Percentiles rank a stretch among this genome's conserved stretches.
Evolutionary conservation across 352 stramenopile species (phyloP).

Genomic region (Phytopythium oedochilum): DNA sequence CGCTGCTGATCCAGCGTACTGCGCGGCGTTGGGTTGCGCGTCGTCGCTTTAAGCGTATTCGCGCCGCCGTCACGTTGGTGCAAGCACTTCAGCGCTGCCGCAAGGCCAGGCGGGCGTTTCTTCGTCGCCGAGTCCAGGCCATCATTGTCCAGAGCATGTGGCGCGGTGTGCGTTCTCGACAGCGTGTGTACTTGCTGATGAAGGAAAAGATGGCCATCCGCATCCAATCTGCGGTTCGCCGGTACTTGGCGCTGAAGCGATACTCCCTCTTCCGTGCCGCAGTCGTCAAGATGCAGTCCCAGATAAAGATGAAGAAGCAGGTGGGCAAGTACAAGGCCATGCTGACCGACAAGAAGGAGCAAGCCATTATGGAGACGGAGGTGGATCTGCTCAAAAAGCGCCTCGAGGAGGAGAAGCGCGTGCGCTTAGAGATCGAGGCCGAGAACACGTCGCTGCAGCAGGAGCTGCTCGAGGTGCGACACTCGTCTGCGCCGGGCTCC

Average conservation of each 20-base stretch:
- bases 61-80: constrained; percentile 45
- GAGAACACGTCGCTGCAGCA: constrained; percentile 73
- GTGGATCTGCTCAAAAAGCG: constrained; percentile 69
- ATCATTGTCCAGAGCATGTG: constrained; percentile 70
- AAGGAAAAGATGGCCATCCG: constrained; percentile 54
- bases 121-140: constrained; percentile 31
- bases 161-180: constrained; percentile 60
- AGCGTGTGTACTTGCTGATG: constrained; percentile 44
- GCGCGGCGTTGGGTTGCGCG: constrained; percentile 49
- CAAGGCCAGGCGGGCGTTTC: constrained; percentile 34
- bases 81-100: constrained; percentile 55
- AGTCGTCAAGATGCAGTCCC: constrained; percentile 65
- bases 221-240: constrained; percentile 55
- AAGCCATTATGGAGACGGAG: constrained; percentile 72
- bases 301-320: constrained; percentile 75
- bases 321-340: constrained; percentile 62
- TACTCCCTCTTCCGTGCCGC: constrained; percentile 58
- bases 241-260: constrained; percentile 36
- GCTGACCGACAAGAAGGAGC: constrained; percentile 57
- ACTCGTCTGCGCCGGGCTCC: constrained; percentile 29
- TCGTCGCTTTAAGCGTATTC: constrained; percentile 42
- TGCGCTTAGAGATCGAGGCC: constrained; percentile 62
- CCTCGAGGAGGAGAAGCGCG: constrained; percentile 74
- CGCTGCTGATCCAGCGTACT: constrained; percentile 55
- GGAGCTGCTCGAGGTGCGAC: constrained; percentile 54